Conservation (phyloP, 768 basidiomycete species). For the Amanita thiersii region DNA sequence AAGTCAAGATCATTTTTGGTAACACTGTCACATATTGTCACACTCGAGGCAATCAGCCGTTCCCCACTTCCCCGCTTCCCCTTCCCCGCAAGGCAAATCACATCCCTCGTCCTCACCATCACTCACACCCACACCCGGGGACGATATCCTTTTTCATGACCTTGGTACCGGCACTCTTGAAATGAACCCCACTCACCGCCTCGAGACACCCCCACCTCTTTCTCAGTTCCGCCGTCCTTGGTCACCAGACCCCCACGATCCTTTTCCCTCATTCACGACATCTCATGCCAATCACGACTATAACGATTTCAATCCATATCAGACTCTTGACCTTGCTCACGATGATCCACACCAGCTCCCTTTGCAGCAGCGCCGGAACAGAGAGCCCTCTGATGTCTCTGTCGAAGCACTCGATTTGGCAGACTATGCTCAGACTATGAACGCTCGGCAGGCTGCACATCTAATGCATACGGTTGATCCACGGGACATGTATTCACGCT, state of each 20-base stretch:
- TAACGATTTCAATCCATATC: constrained; percentile 13
- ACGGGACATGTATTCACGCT: constrained; percentile 12
- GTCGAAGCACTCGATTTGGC: constrained; percentile 69
- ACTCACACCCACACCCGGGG: no score
- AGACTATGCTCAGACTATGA: constrained; percentile 53
- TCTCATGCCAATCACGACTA: constrained; percentile 11
- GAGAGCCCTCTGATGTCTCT: constrained; percentile 55
- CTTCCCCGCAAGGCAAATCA: no score
- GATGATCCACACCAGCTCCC: neutral
- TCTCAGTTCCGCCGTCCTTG: constrained; percentile 56
- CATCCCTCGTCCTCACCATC: no score
- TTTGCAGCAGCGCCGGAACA: constrained; percentile 13
- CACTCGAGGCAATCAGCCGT: no score
- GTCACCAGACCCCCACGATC: constrained; percentile 53
- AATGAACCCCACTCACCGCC: constrained; percentile 36
- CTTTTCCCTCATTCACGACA: constrained; percentile 25
- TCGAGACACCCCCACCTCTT: constrained; percentile 41
- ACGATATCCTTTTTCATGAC: no score
- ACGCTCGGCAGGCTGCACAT: constrained; percentile 21
- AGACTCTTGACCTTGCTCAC: constrained; percentile 13
- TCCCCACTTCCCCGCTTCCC: no score
- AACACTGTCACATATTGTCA: no score
- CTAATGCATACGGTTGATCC: neutral
- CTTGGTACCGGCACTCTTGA: no score
- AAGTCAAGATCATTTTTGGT: no score